These are phyloP conservation scores for Botrytis aclada DNA, from an alignment of 2,329 filamentous ascomycete species.

Conservation along the genomic window DNA sequence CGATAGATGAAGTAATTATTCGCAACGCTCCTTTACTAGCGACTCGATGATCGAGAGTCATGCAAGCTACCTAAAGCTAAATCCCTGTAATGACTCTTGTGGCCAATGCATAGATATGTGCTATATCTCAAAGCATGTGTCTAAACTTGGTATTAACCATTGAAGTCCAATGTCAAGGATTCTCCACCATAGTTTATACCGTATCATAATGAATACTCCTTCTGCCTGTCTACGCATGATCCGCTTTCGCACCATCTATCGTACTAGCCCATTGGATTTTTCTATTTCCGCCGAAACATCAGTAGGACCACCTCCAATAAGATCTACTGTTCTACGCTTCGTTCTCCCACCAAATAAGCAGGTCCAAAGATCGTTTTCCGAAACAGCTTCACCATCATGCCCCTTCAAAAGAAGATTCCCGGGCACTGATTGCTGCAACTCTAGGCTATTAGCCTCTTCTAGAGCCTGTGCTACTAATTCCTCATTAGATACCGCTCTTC, in stretches of 20 bases:
- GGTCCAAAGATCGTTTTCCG: constrained; percentile 77
- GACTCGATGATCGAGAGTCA: neutral
- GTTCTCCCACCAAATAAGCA: constrained; percentile 70
- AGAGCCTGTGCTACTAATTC: constrained; percentile 58
- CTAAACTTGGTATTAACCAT: neutral
- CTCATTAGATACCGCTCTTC: constrained; percentile 44
- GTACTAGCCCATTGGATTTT: neutral
- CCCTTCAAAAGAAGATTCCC: constrained; percentile 68
- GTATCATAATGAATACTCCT: neutral
- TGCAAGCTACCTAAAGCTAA: neutral
- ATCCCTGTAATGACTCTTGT: neutral
- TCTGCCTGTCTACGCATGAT: neutral
- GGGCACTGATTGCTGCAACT: constrained; percentile 72
- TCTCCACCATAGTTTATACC: neutral
- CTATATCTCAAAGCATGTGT: neutral
- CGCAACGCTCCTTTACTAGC: neutral
- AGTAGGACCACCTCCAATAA: neutral
- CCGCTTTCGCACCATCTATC: neutral
- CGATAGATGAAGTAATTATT: neutral
- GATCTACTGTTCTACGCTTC: neutral
- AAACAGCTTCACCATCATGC: constrained; percentile 75
- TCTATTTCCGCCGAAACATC: neutral
- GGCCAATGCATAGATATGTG: neutral
- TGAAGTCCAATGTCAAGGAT: neutral
- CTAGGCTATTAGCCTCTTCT: constrained; percentile 80